Percentiles rank a stretch among this genome's conserved stretches.
phyloP scores from a whole-genome alignment of 768 basidiomycete genomes.

The Tricholoma hemisulphureum region DNA sequence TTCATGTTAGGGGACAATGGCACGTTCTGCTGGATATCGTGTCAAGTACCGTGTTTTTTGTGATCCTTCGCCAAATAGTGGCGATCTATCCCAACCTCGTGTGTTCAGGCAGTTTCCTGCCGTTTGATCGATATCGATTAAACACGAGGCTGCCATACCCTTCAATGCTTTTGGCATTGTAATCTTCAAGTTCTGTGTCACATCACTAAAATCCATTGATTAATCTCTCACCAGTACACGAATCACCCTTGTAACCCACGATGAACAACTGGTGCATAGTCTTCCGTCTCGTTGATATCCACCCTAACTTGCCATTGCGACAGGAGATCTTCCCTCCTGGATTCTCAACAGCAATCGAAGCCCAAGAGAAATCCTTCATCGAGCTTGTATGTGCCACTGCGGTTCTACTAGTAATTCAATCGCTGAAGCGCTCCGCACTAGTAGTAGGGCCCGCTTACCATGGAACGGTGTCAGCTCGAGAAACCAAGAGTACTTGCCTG shows the following conservation, averaged over 20 bases:
- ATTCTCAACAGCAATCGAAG: not conserved
- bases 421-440: not conserved
- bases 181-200: too few species aligned
- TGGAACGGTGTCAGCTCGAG: not conserved
- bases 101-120: not conserved
- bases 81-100: not conserved
- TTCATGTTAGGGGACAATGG: not conserved
- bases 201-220: not conserved
- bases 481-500: not conserved
- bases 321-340: not conserved
- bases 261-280: not conserved
- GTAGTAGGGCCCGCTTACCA: not conserved
- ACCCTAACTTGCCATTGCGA: not conserved
- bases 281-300: not conserved
- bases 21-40: not conserved
- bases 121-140: constrained; percentile 5
- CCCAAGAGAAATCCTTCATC: not conserved
- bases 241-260: not conserved
- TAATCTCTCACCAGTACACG: not conserved
- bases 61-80: not conserved
- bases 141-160: not conserved
- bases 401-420: not conserved
- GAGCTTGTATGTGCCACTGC: not conserved
- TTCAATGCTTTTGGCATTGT: not conserved
- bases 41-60: not conserved